Percentiles rank a stretch among this genome's conserved stretches.
These are phyloP conservation scores for Pleodorina starrii DNA, from an alignment of 139 green algal genomes.

Conservation along the genomic window DNA sequence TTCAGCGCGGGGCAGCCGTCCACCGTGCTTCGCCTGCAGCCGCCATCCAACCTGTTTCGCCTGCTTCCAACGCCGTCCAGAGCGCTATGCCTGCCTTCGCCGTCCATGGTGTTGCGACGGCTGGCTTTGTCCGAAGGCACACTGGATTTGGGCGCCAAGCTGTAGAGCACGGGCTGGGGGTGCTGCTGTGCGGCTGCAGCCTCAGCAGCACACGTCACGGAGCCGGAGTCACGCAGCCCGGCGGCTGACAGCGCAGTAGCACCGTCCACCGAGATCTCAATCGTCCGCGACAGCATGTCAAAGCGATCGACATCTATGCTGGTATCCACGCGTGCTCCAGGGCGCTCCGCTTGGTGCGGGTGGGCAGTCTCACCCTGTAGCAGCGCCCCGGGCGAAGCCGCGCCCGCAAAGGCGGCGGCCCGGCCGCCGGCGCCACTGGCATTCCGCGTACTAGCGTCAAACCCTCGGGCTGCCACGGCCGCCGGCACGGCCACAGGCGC, in stretches of 20 bases:
- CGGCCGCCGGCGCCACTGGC: background rate
- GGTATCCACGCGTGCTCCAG: background rate
- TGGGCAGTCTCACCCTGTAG: background rate
- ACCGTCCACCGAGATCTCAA: background rate
- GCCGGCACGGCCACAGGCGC: background rate
- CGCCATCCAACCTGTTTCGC: background rate
- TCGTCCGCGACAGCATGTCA: background rate
- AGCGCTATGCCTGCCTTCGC: background rate
- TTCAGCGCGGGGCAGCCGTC: background rate
- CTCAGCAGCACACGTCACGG: background rate
- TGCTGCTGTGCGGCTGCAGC: background rate
- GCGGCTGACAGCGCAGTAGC: background rate
- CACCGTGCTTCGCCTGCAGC: background rate
- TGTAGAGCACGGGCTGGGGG: conserved; percentile 23
- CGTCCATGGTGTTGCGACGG: background rate
- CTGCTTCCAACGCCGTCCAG: background rate
- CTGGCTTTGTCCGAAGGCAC: background rate
- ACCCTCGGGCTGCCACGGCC: background rate
- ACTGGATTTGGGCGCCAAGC: background rate
- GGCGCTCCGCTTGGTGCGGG: background rate
- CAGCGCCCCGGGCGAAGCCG: background rate
- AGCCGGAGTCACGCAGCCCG: background rate
- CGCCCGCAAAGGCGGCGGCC: background rate
- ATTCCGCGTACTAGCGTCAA: background rate
- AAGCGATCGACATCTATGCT: background rate